These are phyloP conservation scores for Malus hybrid DNA, from an alignment of 331 rosid genomes.

Conservation along the genomic window DNA sequence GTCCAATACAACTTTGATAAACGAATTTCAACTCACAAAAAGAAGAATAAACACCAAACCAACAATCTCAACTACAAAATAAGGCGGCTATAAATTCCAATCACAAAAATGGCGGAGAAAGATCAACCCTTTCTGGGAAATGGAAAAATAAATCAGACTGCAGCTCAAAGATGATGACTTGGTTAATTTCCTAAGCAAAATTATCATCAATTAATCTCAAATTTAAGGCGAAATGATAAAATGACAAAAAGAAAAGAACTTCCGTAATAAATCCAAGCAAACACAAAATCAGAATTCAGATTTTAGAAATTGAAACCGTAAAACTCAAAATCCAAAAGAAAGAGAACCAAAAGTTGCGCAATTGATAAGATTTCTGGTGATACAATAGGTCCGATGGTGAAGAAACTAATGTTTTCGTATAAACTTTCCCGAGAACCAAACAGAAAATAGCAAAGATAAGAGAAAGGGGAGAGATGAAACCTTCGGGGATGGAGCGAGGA, in stretches of 20 bases:
- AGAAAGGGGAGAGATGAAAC: neutral
- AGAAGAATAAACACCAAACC: neutral
- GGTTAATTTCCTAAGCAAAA: neutral
- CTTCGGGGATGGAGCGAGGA: neutral
- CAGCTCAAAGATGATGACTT: neutral
- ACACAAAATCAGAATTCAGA: neutral
- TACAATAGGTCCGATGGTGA: neutral
- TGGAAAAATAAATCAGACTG: neutral
- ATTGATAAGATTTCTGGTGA: neutral
- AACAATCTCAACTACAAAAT: neutral
- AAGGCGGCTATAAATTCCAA: neutral
- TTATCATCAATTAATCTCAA: neutral
- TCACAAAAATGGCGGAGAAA: neutral
- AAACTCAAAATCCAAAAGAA: neutral
- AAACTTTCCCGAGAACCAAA: constrained; percentile 5
- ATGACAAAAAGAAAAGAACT: neutral
- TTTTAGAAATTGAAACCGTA: neutral
- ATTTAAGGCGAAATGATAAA: neutral
- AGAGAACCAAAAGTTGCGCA: neutral
- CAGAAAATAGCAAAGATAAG: neutral
- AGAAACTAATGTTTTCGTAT: neutral
- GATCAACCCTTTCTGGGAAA: neutral
- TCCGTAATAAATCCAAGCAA: neutral
- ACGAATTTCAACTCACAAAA: neutral
- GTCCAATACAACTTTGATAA: neutral